phyloP scores from a whole-genome alignment of 2,329 filamentous ascomycete species.

The Tolypocladium tundrense region DNA sequence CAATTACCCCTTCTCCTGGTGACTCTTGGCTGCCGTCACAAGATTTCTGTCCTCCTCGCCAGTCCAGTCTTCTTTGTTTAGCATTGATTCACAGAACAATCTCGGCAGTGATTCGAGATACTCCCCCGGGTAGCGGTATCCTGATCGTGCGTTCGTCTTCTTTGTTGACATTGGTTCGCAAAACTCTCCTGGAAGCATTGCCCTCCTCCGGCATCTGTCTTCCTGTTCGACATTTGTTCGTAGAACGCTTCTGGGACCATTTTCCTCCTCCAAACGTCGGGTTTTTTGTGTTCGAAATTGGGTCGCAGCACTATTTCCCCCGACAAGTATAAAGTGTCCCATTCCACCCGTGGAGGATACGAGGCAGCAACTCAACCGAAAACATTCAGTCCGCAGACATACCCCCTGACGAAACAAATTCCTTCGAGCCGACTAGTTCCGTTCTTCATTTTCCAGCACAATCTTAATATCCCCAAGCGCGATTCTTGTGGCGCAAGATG shows the following conservation, averaged over 20 bases:
- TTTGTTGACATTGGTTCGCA: neutral
- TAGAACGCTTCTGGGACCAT: neutral
- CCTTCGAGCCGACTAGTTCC: neutral
- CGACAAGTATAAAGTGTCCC: neutral
- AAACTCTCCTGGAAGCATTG: neutral
- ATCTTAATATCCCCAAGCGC: neutral
- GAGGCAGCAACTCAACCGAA: neutral
- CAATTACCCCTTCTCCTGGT: neutral
- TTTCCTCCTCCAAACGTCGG: too few relatives aligned
- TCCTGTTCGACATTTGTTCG: neutral
- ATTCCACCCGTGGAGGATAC: neutral
- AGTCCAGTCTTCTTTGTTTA: neutral
- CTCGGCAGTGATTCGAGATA: too few relatives aligned
- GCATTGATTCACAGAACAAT: neutral
- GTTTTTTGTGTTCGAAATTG: too few relatives aligned
- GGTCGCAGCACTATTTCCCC: neutral
- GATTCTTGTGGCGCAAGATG: neutral
- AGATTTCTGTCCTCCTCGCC: neutral
- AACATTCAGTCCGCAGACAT: neutral
- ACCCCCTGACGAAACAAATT: too few relatives aligned
- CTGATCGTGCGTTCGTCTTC: neutral
- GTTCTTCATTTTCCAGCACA: neutral
- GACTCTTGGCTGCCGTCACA: neutral
- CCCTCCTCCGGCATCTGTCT: neutral
- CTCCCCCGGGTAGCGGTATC: neutral